A percentile compares a stretch with the other conserved stretches of the same genome.
These are phyloP conservation scores for Zasmidium angulare DNA, from an alignment of 2,329 filamentous ascomycete species.

Conservation along the genomic window DNA sequence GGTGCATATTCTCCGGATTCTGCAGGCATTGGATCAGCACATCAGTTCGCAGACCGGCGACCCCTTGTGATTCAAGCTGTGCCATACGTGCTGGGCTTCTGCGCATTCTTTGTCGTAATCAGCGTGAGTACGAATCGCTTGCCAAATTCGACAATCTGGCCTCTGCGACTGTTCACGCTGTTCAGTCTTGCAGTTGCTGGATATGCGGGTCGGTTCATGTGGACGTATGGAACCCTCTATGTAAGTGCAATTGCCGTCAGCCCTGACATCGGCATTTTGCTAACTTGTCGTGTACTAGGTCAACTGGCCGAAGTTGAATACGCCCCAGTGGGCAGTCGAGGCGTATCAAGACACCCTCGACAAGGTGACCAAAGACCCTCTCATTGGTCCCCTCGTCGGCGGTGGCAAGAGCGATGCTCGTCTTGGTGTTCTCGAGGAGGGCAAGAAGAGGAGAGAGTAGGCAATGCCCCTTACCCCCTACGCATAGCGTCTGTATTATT, in stretches of 20 bases:
- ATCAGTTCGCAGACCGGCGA: conserved; percentile 79
- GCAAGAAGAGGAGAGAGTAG: conserved; percentile 95
- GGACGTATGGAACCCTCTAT: conserved; percentile 84
- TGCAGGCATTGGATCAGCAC: conserved; percentile 66
- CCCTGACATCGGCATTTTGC: conserved; percentile 4
- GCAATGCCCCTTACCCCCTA: background rate
- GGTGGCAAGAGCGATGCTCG: conserved; percentile 76
- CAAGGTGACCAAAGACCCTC: conserved; percentile 76
- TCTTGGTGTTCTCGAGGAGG: conserved; percentile 86
- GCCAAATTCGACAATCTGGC: conserved; percentile 74
- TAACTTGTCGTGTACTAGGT: conserved; percentile 58
- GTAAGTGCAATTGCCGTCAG: conserved; percentile 60
- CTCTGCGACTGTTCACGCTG: conserved; percentile 77
- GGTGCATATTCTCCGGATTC: conserved; percentile 78
- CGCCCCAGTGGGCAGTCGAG: conserved; percentile 79
- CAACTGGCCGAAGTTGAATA: conserved; percentile 97
- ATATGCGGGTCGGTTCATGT: conserved; percentile 76
- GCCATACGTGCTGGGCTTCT: conserved; percentile 85
- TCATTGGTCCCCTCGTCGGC: conserved; percentile 73
- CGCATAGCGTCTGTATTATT: background rate
- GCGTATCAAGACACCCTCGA: conserved; percentile 83
- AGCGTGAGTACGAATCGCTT: conserved; percentile 70
- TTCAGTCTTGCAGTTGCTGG: conserved; percentile 70
- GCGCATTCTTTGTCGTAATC: conserved; percentile 77
- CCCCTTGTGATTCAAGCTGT: conserved; percentile 90